Conservation (phyloP, 805 yeast species). For the Cyberlindnera bimundalis region DNA sequence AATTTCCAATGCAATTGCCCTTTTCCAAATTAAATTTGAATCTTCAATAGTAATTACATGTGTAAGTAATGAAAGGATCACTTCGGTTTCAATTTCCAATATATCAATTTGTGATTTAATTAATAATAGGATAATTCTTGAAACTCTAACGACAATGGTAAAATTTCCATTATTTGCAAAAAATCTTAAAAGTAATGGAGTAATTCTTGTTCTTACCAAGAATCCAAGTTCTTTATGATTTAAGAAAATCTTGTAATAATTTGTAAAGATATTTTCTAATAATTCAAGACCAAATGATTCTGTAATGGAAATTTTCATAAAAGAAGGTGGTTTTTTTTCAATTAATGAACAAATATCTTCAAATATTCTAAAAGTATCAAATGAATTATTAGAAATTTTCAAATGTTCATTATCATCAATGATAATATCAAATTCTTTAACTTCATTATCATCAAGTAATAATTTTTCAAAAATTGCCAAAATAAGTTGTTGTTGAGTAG, state of each 20-base stretch:
- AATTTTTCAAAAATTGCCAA: slow-evolving; percentile 74
- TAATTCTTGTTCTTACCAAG: slow-evolving; percentile 61
- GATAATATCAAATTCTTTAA: slow-evolving; percentile 36
- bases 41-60: slow-evolving; percentile 63
- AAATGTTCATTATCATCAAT: slow-evolving; percentile 43
- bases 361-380: slow-evolving; percentile 69
- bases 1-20: slow-evolving; percentile 68
- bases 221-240: slow-evolving; percentile 61
- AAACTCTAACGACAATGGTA: slow-evolving; percentile 68
- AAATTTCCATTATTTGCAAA: slow-evolving; percentile 60
- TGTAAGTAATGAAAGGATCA: slow-evolving; percentile 68
- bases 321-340: slow-evolving; percentile 52
- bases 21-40: slow-evolving; percentile 66
- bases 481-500: slow-evolving; percentile 84
- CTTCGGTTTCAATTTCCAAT: slow-evolving; percentile 76
- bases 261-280: slow-evolving; percentile 70
- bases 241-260: slow-evolving; percentile 55
- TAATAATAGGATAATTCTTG: slow-evolving; percentile 64
- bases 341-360: slow-evolving; percentile 68
- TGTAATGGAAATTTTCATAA: slow-evolving; percentile 50
- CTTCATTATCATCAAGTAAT: slow-evolving; percentile 36
- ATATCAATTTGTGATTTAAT: slow-evolving; percentile 52
- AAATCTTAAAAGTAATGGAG: slow-evolving; percentile 71
- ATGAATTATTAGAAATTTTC: slow-evolving; percentile 48
- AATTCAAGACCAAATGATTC: slow-evolving; percentile 77